These are phyloP conservation scores for Rhodotorula sphaerocarpa DNA, from an alignment of 768 basidiomycete species.

Conservation along the genomic window DNA sequence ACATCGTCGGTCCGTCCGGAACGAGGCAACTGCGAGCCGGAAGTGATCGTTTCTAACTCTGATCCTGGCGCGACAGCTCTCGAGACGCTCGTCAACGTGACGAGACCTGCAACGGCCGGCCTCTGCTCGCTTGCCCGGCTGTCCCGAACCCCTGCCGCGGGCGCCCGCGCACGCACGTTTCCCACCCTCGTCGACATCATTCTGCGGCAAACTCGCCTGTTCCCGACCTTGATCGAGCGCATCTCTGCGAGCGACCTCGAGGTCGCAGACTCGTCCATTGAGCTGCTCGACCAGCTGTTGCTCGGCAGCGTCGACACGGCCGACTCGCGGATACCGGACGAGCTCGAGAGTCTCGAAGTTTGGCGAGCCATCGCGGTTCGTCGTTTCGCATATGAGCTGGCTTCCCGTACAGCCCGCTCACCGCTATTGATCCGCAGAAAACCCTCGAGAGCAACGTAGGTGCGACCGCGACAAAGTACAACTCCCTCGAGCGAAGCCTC, in stretches of 20 bases:
- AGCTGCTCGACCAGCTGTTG: constrained; percentile 77
- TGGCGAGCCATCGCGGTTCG: constrained; percentile 16
- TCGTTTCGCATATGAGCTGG: no score
- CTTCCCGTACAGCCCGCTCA: neutral
- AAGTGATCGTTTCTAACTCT: neutral
- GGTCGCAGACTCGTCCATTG: constrained; percentile 55
- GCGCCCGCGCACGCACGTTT: constrained; percentile 47
- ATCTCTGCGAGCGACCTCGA: constrained; percentile 59
- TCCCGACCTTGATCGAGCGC: constrained; percentile 74
- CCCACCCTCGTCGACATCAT: constrained; percentile 72
- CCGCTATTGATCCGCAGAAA: constrained; percentile 44
- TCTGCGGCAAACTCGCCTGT: constrained; percentile 58
- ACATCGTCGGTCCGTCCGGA: constrained; percentile 23
- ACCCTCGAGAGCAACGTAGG: constrained; percentile 57
- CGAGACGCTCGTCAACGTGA: constrained; percentile 75
- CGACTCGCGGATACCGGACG: constrained; percentile 70
- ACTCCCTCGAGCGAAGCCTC: constrained; percentile 82
- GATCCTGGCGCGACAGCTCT: constrained; percentile 51
- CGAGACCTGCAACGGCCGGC: constrained; percentile 81
- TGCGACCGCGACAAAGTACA: constrained; percentile 62
- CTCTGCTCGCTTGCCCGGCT: constrained; percentile 58
- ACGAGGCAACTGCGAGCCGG: neutral
- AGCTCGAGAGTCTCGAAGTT: constrained; percentile 58
- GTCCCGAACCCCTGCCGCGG: neutral
- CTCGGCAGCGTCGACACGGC: constrained; percentile 66